Percentiles rank a stretch among this genome's conserved stretches.
Evolutionary conservation across 371 early-diverging fungal species (phyloP).

Genomic region (Funneliformis caledonium): DNA sequence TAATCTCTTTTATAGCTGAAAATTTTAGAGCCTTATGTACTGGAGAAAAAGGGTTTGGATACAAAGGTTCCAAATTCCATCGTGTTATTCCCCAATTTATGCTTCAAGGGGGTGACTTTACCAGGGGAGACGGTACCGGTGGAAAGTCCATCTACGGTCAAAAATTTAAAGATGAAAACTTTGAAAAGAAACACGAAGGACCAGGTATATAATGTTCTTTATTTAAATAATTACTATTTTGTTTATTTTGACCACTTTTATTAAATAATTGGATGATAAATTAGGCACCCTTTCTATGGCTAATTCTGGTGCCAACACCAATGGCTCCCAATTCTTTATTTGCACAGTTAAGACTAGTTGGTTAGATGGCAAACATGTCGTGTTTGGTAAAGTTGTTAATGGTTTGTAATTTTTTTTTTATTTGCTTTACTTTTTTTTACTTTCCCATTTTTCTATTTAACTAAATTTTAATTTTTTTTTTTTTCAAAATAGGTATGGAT

Average conservation of each 20-base stretch:
- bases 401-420: constrained; percentile 31
- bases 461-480: background rate
- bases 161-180: constrained; percentile 96
- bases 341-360: constrained; percentile 82
- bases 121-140: constrained; percentile 89
- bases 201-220: constrained; percentile 52
- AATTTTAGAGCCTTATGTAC: constrained; percentile 92
- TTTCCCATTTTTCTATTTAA: background rate
- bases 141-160: constrained; percentile 94
- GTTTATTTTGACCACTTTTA: background rate
- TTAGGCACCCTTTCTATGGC: constrained; percentile 92
- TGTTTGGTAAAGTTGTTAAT: constrained; percentile 93
- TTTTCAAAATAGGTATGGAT: constrained; percentile 6
- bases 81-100: constrained; percentile 85
- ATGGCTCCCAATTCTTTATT: constrained; percentile 97
- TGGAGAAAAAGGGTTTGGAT: constrained; percentile 83
- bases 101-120: constrained; percentile 84
- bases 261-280: background rate
- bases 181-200: constrained; percentile 80
- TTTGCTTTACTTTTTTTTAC: background rate
- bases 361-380: constrained; percentile 99
- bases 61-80: constrained; percentile 89
- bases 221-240: background rate
- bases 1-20: constrained; percentile 51
- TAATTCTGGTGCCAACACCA: constrained; percentile 92